phyloP scores from a whole-genome alignment of 108 stramenopile genomes.

The Pseudonitzschia pungens region DNA sequence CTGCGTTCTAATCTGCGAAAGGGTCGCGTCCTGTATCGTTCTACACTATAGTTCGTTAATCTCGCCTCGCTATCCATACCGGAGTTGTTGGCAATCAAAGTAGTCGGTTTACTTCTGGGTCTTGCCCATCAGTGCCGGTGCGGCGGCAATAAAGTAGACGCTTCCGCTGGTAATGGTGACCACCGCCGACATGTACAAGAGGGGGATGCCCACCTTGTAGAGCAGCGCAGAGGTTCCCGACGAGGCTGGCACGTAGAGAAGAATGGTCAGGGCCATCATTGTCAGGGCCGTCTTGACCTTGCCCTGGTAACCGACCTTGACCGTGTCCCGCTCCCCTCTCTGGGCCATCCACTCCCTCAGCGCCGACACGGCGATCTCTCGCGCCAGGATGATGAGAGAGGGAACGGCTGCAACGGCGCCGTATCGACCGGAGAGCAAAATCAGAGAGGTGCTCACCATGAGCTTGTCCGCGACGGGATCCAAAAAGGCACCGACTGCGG shows the following conservation, averaged over 20 bases:
- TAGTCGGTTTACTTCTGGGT: conserved; percentile 16
- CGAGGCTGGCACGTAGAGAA: conserved; percentile 59
- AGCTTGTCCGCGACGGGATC: conserved; percentile 98
- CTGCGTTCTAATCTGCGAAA: too few species aligned
- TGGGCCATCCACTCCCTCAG: conserved; percentile 96
- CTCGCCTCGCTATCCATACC: too few species aligned
- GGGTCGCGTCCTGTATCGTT: too few species aligned
- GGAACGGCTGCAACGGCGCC: conserved; percentile 73
- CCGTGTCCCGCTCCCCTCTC: conserved; percentile 69
- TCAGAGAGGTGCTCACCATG: conserved; percentile 89
- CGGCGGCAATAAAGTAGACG: conserved; percentile 81
- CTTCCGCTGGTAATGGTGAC: conserved; percentile 85
- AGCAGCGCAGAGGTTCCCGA: conserved; percentile 22
- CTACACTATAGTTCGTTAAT: too few species aligned
- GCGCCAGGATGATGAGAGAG: conserved; percentile 78
- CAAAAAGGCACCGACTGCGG: conserved; percentile 88
- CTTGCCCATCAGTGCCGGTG: conserved; percentile 60
- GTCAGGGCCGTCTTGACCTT: conserved; percentile 87
- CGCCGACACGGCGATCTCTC: conserved; percentile 90
- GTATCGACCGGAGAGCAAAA: conserved; percentile 79
- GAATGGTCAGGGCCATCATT: conserved; percentile 68
- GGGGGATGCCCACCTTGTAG: conserved; percentile 40
- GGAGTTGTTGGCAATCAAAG: too few species aligned
- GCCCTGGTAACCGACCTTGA: conserved; percentile 88
- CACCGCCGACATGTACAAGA: conserved; percentile 69